Conservation (phyloP, 108 stramenopile species). For the Pseudonitzschia delicatissima region DNA sequence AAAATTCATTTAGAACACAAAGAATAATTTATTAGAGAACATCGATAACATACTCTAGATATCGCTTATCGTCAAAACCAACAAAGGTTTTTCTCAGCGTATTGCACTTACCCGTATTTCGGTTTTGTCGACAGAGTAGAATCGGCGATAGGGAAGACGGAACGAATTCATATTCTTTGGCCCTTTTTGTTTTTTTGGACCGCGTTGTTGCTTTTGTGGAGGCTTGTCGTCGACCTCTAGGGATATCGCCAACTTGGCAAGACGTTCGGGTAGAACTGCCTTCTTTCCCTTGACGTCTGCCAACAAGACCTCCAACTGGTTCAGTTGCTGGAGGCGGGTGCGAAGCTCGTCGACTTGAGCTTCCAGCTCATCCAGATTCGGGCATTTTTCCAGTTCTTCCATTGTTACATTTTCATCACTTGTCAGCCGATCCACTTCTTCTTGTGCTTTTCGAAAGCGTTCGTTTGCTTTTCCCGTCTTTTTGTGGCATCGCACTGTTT, state of each 20-base stretch:
- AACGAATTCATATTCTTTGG: slow-evolving; percentile 30
- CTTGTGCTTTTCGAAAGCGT: slow-evolving; percentile 50
- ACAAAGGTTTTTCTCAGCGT: background rate
- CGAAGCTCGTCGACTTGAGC: slow-evolving; percentile 56
- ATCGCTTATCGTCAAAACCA: no score
- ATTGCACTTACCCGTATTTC: slow-evolving; percentile 75
- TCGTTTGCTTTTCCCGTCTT: slow-evolving; percentile 75
- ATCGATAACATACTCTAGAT: background rate
- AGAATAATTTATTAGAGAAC: background rate
- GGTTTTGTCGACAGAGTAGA: slow-evolving; percentile 50
- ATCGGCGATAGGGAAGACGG: slow-evolving; percentile 76
- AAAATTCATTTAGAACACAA: background rate
- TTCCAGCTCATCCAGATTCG: slow-evolving; percentile 56
- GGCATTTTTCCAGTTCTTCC: slow-evolving; percentile 66
- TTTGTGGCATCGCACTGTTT: slow-evolving; percentile 67
- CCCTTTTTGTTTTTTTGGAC: slow-evolving; percentile 59
- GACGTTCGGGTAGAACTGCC: slow-evolving; percentile 37
- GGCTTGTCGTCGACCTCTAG: slow-evolving; percentile 65
- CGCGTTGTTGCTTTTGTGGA: slow-evolving; percentile 21
- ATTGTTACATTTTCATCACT: slow-evolving; percentile 35
- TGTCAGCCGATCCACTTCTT: slow-evolving; percentile 49
- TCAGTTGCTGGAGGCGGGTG: slow-evolving; percentile 48
- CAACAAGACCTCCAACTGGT: slow-evolving; percentile 58
- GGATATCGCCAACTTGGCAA: slow-evolving; percentile 50
- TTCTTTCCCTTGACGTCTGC: slow-evolving; percentile 32